Evolutionary conservation across 257 asterid species (phyloP).

Genomic region (Solanum ahanhuiri): DNA sequence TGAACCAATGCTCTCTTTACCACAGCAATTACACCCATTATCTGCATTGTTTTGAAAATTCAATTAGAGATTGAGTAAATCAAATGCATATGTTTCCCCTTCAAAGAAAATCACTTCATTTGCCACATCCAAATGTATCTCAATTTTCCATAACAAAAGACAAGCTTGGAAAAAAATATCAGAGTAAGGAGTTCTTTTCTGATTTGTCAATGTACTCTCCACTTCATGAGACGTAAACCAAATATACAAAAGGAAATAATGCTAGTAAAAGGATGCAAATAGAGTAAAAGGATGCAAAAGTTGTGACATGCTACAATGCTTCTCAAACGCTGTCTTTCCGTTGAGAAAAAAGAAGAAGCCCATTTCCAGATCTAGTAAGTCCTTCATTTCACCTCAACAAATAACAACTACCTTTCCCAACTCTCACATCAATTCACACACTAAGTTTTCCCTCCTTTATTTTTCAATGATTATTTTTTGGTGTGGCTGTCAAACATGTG

Average conservation of each 20-base stretch:
- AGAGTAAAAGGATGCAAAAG: neutral
- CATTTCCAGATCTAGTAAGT: neutral
- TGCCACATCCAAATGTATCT: neutral
- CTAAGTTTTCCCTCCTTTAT: neutral
- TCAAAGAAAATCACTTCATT: neutral
- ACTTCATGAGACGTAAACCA: neutral
- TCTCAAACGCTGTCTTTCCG: neutral
- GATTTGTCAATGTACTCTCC: neutral
- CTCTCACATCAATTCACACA: neutral
- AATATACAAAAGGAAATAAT: neutral
- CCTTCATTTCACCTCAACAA: neutral
- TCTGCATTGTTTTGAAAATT: conserved; percentile 23
- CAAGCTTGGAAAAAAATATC: neutral
- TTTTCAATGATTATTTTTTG: neutral
- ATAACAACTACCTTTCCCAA: neutral
- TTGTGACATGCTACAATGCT: neutral
- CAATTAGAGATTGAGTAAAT: conserved; percentile 2
- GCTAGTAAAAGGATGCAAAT: neutral
- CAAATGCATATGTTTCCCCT: neutral
- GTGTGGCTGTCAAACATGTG: neutral
- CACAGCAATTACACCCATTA: conserved; percentile 32
- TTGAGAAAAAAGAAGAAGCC: neutral
- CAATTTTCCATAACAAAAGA: neutral
- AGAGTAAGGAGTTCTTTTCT: neutral
- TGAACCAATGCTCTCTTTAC: conserved; percentile 46